A percentile compares a stretch with the other conserved stretches of the same genome.
phyloP scores from a whole-genome alignment of 2,329 filamentous ascomycete genomes.

The Pseudogymnoascus sp. region DNA sequence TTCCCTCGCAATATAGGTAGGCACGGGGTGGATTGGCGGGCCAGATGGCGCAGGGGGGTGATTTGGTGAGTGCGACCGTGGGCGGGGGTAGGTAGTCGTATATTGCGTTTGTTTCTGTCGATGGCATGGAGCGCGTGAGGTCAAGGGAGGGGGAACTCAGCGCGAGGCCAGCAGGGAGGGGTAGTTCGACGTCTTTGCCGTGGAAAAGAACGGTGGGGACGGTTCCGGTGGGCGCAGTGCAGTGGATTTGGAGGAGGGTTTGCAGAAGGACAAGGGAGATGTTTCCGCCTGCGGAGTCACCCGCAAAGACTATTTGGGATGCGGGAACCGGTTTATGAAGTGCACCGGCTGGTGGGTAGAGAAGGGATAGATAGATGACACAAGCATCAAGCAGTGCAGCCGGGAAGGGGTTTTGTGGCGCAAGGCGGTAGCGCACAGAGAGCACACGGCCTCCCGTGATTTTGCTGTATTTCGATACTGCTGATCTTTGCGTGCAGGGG shows the following conservation, averaged over 20 bases:
- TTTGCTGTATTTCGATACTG: slow-evolving; percentile 55
- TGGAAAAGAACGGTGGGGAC: slow-evolving; percentile 52
- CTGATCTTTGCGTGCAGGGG: slow-evolving; percentile 54
- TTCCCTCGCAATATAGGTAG: slow-evolving; percentile 46
- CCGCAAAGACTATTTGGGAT: slow-evolving; percentile 59
- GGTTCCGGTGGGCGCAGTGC: slow-evolving; percentile 30
- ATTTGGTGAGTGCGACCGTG: slow-evolving; percentile 31
- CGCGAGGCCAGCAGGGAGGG: slow-evolving; percentile 57
- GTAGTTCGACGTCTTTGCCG: slow-evolving; percentile 47
- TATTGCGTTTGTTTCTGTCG: slow-evolving; percentile 39
- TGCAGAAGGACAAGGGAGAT: slow-evolving; percentile 59
- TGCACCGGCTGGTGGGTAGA: slow-evolving; percentile 61
- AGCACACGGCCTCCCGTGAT: slow-evolving; percentile 56
- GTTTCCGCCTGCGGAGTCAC: slow-evolving; percentile 67
- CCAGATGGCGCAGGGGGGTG: slow-evolving; percentile 47
- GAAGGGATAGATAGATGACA: slow-evolving; percentile 60
- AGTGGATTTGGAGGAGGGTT: slow-evolving; percentile 55
- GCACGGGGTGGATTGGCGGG: slow-evolving; percentile 45
- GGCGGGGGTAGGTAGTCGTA: slow-evolving; percentile 53
- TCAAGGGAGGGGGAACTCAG: slow-evolving; percentile 64
- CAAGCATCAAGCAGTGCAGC: slow-evolving; percentile 64
- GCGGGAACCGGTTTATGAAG: slow-evolving; percentile 58
- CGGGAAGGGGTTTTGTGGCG: slow-evolving; percentile 68
- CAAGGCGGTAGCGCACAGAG: slow-evolving; percentile 69
- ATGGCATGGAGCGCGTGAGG: slow-evolving; percentile 53